Conservation (phyloP, 2,329 filamentous ascomycete genomes). For the Diaporthe humulicola region DNA sequence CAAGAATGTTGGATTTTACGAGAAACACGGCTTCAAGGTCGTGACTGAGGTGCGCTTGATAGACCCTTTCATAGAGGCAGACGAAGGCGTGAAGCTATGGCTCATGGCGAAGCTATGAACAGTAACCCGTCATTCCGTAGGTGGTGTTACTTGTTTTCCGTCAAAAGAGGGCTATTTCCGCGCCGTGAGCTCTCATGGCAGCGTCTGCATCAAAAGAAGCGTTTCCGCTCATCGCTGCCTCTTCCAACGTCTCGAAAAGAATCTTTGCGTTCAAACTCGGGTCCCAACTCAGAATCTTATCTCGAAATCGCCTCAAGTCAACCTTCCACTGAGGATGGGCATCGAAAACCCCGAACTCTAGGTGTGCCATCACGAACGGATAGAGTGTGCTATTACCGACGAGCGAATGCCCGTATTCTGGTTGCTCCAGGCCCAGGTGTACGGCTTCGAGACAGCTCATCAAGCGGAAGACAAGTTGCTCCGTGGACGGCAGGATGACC, state of each 20-base stretch:
- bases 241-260: slow-evolving; percentile 4
- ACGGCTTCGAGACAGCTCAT: slow-evolving; percentile 46
- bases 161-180: slow-evolving; percentile 21
- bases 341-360: slow-evolving; percentile 45
- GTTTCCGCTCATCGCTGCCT: background rate
- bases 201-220: background rate
- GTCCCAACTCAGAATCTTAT: slow-evolving; percentile 6
- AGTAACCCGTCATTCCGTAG: too few species aligned
- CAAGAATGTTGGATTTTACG: slow-evolving; percentile 5
- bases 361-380: slow-evolving; percentile 44
- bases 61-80: slow-evolving; percentile 1
- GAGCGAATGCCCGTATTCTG: slow-evolving; percentile 41
- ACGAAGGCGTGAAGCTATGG: background rate
- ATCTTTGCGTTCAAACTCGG: slow-evolving; percentile 17
- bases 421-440: slow-evolving; percentile 35
- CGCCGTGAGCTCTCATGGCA: slow-evolving; percentile 5
- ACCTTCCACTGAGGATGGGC: background rate
- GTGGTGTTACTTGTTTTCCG: background rate
- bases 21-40: slow-evolving; percentile 4
- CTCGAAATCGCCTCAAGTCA: background rate
- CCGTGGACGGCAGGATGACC: slow-evolving; percentile 39
- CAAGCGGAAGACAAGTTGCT: slow-evolving; percentile 42
- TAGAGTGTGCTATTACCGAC: slow-evolving; percentile 47
- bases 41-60: slow-evolving; percentile 6
- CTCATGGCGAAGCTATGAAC: slow-evolving; percentile 18